Conservation (phyloP, 306 rosid genomes). For the Prunus davidiana region DNA sequence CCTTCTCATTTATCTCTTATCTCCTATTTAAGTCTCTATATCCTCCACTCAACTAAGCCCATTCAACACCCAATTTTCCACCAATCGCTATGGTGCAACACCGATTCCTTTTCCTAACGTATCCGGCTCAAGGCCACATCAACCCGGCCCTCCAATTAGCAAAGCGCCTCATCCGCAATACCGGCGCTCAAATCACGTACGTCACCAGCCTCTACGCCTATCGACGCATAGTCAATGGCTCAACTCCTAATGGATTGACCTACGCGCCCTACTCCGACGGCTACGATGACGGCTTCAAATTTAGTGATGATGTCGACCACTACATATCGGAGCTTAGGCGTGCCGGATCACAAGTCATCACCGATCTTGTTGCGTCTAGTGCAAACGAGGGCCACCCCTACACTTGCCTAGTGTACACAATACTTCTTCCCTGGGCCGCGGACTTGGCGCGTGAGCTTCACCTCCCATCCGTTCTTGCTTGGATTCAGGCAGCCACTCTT, state of each 20-base stretch:
- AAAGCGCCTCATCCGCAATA: conserved; percentile 22
- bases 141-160: conserved; percentile 36
- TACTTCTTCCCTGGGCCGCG: conserved; percentile 31
- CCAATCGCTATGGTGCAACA: not conserved
- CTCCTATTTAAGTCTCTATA: no score
- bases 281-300: no score
- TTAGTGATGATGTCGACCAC: no score
- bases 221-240: conserved; percentile 15
- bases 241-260: conserved; percentile 1
- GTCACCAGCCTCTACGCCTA: not conserved
- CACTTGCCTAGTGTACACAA: conserved; percentile 24
- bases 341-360: no score
- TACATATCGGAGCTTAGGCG: no score
- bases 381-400: conserved; percentile 16
- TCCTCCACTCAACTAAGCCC: not conserved
- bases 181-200: conserved; percentile 24
- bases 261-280: conserved; percentile 1
- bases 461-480: conserved; percentile 25
- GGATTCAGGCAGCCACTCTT: conserved; percentile 40
- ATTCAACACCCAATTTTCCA: no score
- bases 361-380: no score
- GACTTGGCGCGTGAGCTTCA: conserved; percentile 18
- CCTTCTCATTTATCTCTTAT: no score
- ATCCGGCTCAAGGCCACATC: conserved; percentile 27
- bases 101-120: conserved; percentile 17